These are phyloP conservation scores for Fusarium sp. DNA, from an alignment of 2,329 filamentous ascomycete genomes.

Conservation along the genomic window DNA sequence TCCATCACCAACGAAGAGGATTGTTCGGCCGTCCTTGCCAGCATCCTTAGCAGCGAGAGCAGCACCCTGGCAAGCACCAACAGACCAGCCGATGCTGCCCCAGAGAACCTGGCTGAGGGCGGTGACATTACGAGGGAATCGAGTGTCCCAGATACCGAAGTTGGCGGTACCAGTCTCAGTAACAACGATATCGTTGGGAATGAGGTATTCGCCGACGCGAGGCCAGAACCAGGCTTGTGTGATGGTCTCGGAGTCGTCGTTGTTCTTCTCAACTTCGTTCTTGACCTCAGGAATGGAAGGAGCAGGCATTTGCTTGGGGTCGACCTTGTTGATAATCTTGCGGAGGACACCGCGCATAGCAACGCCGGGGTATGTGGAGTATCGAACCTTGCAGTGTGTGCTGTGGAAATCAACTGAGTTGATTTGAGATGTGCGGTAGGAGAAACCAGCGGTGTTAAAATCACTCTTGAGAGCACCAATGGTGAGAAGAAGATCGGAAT, in stretches of 20 bases:
- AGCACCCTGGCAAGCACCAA: constrained; percentile 70
- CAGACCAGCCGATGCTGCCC: constrained; percentile 73
- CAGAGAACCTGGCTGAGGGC: constrained; percentile 83
- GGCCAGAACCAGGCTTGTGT: constrained; percentile 84
- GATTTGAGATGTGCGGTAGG: constrained; percentile 79
- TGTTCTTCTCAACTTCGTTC: constrained; percentile 59
- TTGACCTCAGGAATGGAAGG: constrained; percentile 63
- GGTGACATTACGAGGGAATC: constrained; percentile 80
- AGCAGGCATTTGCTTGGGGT: constrained; percentile 67
- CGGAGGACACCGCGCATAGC: constrained; percentile 81
- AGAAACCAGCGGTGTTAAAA: constrained; percentile 86
- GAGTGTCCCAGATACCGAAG: constrained; percentile 88
- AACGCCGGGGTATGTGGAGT: constrained; percentile 81
- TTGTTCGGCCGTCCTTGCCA: constrained; percentile 69
- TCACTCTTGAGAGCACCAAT: constrained; percentile 78
- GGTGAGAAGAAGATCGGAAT: constrained; percentile 75
- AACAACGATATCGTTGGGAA: constrained; percentile 78
- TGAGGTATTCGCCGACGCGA: constrained; percentile 76
- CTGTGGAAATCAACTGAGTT: constrained; percentile 86
- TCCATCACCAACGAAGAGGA: constrained; percentile 91
- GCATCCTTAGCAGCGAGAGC: constrained; percentile 79
- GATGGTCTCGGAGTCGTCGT: constrained; percentile 60
- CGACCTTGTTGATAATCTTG: constrained; percentile 72
- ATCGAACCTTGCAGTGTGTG: constrained; percentile 76
- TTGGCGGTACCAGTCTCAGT: constrained; percentile 91